Percentiles rank a stretch among this genome's conserved stretches.
Evolutionary conservation across 2,329 filamentous ascomycete genomes (phyloP).

Genomic region (Emmonsiellopsis sp.): DNA sequence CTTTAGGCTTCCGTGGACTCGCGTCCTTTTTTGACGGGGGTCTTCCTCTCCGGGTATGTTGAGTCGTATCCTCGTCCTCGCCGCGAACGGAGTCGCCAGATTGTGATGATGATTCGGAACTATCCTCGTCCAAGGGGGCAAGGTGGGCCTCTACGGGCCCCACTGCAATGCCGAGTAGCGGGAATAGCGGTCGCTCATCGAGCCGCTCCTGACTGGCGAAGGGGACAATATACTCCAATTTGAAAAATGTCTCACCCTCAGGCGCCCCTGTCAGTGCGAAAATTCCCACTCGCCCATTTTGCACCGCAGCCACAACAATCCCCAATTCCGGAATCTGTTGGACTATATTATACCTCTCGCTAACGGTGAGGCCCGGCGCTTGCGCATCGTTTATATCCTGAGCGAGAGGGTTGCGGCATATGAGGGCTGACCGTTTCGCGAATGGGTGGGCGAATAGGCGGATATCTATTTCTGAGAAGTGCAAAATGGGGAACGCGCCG

Average conservation of each 20-base stretch:
- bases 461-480: slow-evolving; percentile 34
- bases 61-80: neutral
- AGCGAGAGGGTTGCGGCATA: slow-evolving; percentile 22
- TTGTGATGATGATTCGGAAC: slow-evolving; percentile 11
- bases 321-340: slow-evolving; percentile 51
- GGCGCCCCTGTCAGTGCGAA: slow-evolving; percentile 41
- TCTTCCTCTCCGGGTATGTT: neutral
- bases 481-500: slow-evolving; percentile 32
- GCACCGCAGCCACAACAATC: slow-evolving; percentile 48
- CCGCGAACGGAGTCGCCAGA: neutral
- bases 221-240: slow-evolving; percentile 50
- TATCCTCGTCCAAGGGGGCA: slow-evolving; percentile 25
- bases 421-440: slow-evolving; percentile 20
- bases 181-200: slow-evolving; percentile 33
- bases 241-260: slow-evolving; percentile 36
- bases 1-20: no score
- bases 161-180: slow-evolving; percentile 48
- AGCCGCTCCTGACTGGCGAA: slow-evolving; percentile 40
- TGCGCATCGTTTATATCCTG: slow-evolving; percentile 20
- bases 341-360: slow-evolving; percentile 49
- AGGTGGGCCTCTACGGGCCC: slow-evolving; percentile 48
- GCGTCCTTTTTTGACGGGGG: neutral
- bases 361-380: slow-evolving; percentile 16
- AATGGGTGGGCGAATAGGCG: slow-evolving; percentile 28
- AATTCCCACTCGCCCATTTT: slow-evolving; percentile 48